Conservation (phyloP, 1,284 basidiomycete species). For the Puccinia horiana region DNA sequence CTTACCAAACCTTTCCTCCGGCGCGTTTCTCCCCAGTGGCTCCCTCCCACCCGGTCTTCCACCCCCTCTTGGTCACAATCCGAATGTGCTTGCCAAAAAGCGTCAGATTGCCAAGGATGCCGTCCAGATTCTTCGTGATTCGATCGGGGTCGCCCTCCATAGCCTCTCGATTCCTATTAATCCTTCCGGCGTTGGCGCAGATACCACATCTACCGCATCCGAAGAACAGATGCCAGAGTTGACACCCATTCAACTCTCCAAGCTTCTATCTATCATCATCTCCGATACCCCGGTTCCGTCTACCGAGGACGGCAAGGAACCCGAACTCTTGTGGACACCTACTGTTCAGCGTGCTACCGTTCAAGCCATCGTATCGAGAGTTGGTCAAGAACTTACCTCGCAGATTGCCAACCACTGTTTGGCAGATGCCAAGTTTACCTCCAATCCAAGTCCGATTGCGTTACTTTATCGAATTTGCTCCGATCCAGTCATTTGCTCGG, state of each 20-base stretch:
- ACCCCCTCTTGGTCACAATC: conserved; percentile 46
- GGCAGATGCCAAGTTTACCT: conserved; percentile 31
- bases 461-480: conserved; percentile 46
- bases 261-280: conserved; percentile 76
- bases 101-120: conserved; percentile 51
- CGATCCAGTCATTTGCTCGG: conserved; percentile 36
- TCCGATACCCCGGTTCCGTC: conserved; percentile 64
- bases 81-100: conserved; percentile 49
- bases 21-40: conserved; percentile 69
- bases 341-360: conserved; percentile 47
- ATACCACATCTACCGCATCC: conserved; percentile 67
- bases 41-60: conserved; percentile 62
- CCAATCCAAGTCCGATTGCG: conserved; percentile 27
- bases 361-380: conserved; percentile 42
- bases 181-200: conserved; percentile 60
- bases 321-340: conserved; percentile 38
- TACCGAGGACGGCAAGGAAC: neutral
- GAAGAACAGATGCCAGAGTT: conserved; percentile 64
- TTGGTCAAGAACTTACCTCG: conserved; percentile 36
- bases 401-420: conserved; percentile 49
- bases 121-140: conserved; percentile 49
- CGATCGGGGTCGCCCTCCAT: conserved; percentile 45
- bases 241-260: conserved; percentile 70
- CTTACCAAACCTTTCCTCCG: conserved; percentile 67
- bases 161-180: conserved; percentile 43